Evolutionary conservation across 176 grass and related monocot genomes (phyloP).

Genomic region (Otatea glauca): DNA sequence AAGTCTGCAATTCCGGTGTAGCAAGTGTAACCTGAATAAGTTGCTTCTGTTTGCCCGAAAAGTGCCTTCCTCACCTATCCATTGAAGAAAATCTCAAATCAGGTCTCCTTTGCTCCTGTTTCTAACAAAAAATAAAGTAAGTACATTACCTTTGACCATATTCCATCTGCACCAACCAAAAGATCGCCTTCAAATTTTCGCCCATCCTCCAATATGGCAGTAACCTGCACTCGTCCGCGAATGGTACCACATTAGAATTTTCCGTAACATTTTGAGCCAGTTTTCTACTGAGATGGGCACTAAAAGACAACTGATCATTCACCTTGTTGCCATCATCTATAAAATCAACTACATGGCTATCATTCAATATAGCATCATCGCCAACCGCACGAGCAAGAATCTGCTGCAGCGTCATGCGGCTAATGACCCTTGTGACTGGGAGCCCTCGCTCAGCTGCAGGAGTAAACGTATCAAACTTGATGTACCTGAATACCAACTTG

Average conservation of each 20-base stretch:
- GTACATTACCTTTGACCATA: slow-evolving; percentile 91
- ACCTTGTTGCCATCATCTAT: slow-evolving; percentile 91
- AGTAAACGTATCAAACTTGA: slow-evolving; percentile 98
- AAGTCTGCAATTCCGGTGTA: slow-evolving; percentile 97
- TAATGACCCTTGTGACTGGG: slow-evolving; percentile 96
- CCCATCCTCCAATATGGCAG: slow-evolving; percentile 82
- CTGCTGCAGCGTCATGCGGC: slow-evolving; percentile 92
- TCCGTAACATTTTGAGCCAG: not conserved
- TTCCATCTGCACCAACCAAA: slow-evolving; percentile 96
- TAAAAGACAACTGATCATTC: not conserved
- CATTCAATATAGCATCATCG: slow-evolving; percentile 75
- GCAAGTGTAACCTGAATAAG: slow-evolving; percentile 96
- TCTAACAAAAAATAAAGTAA: slow-evolving; percentile 25
- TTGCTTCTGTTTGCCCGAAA: slow-evolving; percentile 70
- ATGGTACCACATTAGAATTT: slow-evolving; percentile 4
- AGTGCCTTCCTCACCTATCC: slow-evolving; percentile 84
- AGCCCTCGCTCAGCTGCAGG: slow-evolving; percentile 86
- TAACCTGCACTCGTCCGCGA: slow-evolving; percentile 58
- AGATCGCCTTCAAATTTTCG: slow-evolving; percentile 89
- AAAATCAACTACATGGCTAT: slow-evolving; percentile 82
- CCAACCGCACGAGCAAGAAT: slow-evolving; percentile 85
- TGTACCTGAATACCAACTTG: slow-evolving; percentile 79
- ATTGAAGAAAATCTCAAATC: slow-evolving; percentile 32
- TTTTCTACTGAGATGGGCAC: not conserved
- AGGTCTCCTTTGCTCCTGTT: slow-evolving; percentile 27